A percentile compares a stretch with the other conserved stretches of the same genome.
Evolutionary conservation across 2,329 filamentous ascomycete genomes (phyloP).

Genomic region (Clonostachys solani): DNA sequence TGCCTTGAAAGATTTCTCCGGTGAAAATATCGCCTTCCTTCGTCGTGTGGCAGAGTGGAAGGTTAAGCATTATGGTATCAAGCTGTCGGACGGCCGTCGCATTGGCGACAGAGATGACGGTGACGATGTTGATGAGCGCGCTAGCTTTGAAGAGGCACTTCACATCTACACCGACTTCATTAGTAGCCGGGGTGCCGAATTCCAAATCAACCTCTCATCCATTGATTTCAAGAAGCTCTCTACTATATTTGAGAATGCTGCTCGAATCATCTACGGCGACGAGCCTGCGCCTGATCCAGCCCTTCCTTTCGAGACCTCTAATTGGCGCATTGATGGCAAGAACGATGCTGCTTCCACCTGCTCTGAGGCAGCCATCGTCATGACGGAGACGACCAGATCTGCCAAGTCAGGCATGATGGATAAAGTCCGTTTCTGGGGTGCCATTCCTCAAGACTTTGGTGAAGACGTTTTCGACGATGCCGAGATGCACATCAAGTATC

Average conservation of each 20-base stretch:
- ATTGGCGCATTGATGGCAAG: slow-evolving; percentile 8
- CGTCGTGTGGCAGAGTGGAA: slow-evolving; percentile 44
- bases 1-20: slow-evolving; percentile 62
- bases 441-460: slow-evolving; percentile 43
- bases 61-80: slow-evolving; percentile 13
- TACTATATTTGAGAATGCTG: slow-evolving; percentile 49
- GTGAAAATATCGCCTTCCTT: slow-evolving; percentile 67
- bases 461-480: slow-evolving; percentile 53
- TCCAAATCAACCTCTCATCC: slow-evolving; percentile 63
- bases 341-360: slow-evolving; percentile 9
- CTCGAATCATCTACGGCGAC: slow-evolving; percentile 37
- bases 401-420: slow-evolving; percentile 12
- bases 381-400: slow-evolving; percentile 1
- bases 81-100: slow-evolving; percentile 10
- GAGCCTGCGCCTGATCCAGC: slow-evolving; percentile 31
- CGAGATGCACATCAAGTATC: slow-evolving; percentile 58
- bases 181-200: slow-evolving; percentile 56
- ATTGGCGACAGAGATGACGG: slow-evolving; percentile 1
- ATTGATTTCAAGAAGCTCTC: slow-evolving; percentile 50
- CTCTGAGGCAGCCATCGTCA: slow-evolving; percentile 15
- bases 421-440: slow-evolving; percentile 27
- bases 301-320: slow-evolving; percentile 35
- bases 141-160: slow-evolving; percentile 53
- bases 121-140: slow-evolving; percentile 29
- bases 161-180: slow-evolving; percentile 60